Evolutionary conservation across 306 rosid genomes (phyloP), one percentile per base, ranked within the genome.

Genomic region (Cotoneaster glaucophyllus): DNA sequence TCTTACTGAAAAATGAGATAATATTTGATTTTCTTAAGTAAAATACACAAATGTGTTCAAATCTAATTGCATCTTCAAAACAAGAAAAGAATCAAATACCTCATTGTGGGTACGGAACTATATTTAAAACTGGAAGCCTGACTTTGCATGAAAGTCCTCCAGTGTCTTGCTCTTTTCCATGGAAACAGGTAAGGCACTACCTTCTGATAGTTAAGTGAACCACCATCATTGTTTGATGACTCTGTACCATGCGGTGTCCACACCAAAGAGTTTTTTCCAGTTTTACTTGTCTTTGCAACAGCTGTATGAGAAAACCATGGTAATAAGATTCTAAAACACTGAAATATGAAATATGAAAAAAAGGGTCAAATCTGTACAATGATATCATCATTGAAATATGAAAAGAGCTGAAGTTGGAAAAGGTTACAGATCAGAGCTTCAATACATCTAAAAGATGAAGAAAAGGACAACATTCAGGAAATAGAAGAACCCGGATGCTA

Each of bases 151-250:
- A 78, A 72, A 76, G 74, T 90, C 81, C 89, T 89, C 85, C 90
- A 77, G 76, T 85, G 77, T 48, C 85, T 73, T 71, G 93, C 65
- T 88, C 96, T 90, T 85, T 92, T 95, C 98, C 98, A 92, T 11
- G 97, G 97, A 85, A 89, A 88, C 70, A 88, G 84, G 57, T 76
- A 82, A 78, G 98, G 96, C 53, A 87, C 75, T 78, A 85, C 81
- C 85, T 84, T 92, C 81, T 77, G 90, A 80, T 81, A 84, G 78
- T 70, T 75, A 74, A 70, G 45, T 25, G 86, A 70, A 70, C 70
- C 76, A 83, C 59, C 71, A 61, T 68, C 74, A 67, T 79, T 78
- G 79, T 83, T 76, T 29, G 86, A 79, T 25, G 90, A 77, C 76
- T 74, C 79, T 74, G 87, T 76, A 79, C 87, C 87, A 74, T 83